These are phyloP conservation scores for Cyberlindnera samutprakarnensis DNA, from an alignment of 805 yeast species.

Conservation along the genomic window DNA sequence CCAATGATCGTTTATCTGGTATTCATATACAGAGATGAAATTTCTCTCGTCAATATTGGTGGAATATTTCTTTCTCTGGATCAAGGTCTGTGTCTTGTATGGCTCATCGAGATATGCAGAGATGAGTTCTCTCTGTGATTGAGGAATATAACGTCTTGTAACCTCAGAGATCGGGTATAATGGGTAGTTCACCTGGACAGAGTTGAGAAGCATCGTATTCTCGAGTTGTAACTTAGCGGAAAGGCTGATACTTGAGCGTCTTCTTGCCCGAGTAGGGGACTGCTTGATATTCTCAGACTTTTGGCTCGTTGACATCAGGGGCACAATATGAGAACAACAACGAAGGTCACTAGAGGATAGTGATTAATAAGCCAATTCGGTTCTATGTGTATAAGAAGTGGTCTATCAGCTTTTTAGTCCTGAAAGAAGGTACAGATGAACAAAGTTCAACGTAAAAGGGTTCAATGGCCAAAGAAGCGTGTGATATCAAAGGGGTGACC, in stretches of 20 bases:
- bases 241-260: conserved; percentile 1
- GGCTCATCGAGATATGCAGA: conserved; percentile 3
- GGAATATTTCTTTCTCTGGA: conserved; percentile 45
- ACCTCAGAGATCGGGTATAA: conserved; percentile 9
- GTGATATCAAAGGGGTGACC: too few species aligned
- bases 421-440: too few species aligned
- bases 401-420: too few species aligned
- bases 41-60: conserved; percentile 69
- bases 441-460: too few species aligned
- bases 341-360: too few species aligned
- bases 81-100: conserved; percentile 3
- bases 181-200: conserved; percentile 15
- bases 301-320: neutral
- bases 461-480: too few species aligned
- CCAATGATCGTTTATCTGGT: conserved; percentile 59
- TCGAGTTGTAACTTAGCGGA: conserved; percentile 4
- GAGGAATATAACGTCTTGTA: conserved; percentile 14
- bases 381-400: too few species aligned
- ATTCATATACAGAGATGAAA: conserved; percentile 66
- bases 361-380: too few species aligned
- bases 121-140: conserved; percentile 14
- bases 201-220: conserved; percentile 11
- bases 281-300: too few species aligned
- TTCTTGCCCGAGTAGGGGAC: neutral
- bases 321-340: too few species aligned